Evolutionary conservation across 1,284 basidiomycete genomes (phyloP).

Genomic region (Puccinia horiana): DNA sequence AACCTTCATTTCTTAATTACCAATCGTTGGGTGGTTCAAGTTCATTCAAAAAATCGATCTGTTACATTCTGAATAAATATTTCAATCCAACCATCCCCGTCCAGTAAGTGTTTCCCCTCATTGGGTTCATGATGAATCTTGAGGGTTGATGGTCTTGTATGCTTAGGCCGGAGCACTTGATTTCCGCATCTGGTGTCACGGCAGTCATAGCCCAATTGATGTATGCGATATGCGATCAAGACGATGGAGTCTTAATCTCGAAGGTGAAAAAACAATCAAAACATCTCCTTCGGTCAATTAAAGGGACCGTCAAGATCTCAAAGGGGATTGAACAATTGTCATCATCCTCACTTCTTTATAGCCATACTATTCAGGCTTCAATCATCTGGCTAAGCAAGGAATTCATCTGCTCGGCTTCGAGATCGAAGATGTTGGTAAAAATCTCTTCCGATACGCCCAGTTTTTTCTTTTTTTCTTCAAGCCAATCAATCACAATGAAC

Average conservation of each 20-base stretch:
- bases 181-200: constrained; percentile 19
- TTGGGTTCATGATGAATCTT: background rate
- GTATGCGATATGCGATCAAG: constrained; percentile 26
- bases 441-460: background rate
- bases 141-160: background rate
- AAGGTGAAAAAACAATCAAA: constrained; percentile 3
- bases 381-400: constrained; percentile 23
- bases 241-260: constrained; percentile 23
- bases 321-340: background rate
- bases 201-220: constrained; percentile 29
- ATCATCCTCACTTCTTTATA: background rate
- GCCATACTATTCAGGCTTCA: constrained; percentile 42
- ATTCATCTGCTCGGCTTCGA: constrained; percentile 28
- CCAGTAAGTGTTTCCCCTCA: background rate
- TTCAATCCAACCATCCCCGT: constrained; percentile 21
- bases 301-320: background rate
- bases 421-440: constrained; percentile 6
- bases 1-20: constrained; percentile 30
- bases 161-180: constrained; percentile 13
- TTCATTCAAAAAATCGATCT: constrained; percentile 29
- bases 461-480: too few relatives aligned
- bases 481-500: too few relatives aligned
- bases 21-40: constrained; percentile 27
- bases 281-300: background rate
- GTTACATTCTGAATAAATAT: constrained; percentile 30